Evolutionary conservation across 495 filamentous ascomycete genomes (phyloP).

Genomic region (Podospora pseudoanserina): DNA sequence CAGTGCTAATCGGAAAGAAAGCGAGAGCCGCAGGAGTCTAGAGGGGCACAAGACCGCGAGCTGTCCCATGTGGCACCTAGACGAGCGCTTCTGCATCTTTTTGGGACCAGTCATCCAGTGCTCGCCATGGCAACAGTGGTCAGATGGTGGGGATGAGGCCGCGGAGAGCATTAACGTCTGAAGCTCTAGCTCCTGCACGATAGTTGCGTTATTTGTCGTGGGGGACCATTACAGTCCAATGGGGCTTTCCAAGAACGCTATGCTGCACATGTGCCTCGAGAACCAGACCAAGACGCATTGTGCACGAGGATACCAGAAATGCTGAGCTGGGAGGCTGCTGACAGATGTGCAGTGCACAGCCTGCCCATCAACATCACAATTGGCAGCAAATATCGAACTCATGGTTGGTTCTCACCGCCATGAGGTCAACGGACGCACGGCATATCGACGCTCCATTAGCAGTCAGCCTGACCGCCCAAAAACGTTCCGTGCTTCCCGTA

Average conservation of each 20-base stretch:
- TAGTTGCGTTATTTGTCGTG: constrained; percentile 19
- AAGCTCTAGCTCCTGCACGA: constrained; percentile 13
- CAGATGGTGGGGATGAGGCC: background rate
- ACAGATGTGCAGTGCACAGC: background rate
- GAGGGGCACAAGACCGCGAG: background rate
- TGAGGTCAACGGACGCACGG: constrained; percentile 12
- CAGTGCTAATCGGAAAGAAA: background rate
- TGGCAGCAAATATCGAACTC: background rate
- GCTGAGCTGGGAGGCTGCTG: background rate
- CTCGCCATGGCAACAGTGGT: background rate
- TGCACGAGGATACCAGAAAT: too few relatives aligned
- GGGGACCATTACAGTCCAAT: constrained; percentile 6
- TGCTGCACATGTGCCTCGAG: background rate
- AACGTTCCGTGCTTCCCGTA: background rate
- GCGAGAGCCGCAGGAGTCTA: background rate
- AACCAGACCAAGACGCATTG: too few relatives aligned
- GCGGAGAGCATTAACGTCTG: background rate
- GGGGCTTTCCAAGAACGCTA: background rate
- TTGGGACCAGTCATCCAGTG: background rate
- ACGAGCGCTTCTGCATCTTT: background rate
- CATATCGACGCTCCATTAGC: constrained; percentile 9
- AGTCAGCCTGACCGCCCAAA: background rate
- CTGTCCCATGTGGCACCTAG: background rate
- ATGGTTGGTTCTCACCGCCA: constrained; percentile 15
- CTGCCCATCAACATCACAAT: background rate